Evolutionary conservation across 495 filamentous ascomycete genomes (phyloP), one percentile per base, ranked within the genome.

Genomic region (Hypoxylon fuscum): DNA sequence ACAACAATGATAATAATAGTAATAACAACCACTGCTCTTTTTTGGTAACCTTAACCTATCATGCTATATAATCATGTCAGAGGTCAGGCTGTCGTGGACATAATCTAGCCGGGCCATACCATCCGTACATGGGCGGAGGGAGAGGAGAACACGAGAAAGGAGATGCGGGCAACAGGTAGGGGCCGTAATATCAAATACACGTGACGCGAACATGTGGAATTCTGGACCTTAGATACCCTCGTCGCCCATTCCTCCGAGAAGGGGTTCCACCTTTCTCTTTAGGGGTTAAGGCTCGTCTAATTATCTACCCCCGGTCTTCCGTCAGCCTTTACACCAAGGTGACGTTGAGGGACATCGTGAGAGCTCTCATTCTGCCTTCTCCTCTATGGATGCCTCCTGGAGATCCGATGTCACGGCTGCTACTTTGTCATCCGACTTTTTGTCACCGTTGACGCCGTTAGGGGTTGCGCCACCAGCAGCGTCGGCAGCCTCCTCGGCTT

Each of bases 371-470:
- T 87, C 89, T 37, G 79, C 77, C 59, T 89, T 86, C 25, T 84
- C 83, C 63, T 90, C 86, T 11, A 97, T 74, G 0, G 88, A 87
- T 45, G 92, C 84, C 41, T 82, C 77, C 73, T 91, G 89, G 51
- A 96, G 76, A 2, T 90, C 91, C 22, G 83, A 75, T 9, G 75
- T 70, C 31, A 77, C 76, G 20, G 79, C 79, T 2, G 68, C 72
- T 25, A 75, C 78, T 22, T 74, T 74, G 40, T 76, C 70, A 29
- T 74, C 72, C 48, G 72, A 62, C 48, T 70, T 72, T 44, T 76
- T 75, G 48, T 76, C 73, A 23, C 66, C 72, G 18, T 77, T 73
- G 54, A 66, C 74, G 46, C 75, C 75, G 58, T 76, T 78, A 10
- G 76, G 63, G 31, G 73, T 68, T 7, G 74, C 48, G 5, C 74